phyloP scores from a whole-genome alignment of 2,329 filamentous ascomycete genomes.

The Neonectria faginata region DNA sequence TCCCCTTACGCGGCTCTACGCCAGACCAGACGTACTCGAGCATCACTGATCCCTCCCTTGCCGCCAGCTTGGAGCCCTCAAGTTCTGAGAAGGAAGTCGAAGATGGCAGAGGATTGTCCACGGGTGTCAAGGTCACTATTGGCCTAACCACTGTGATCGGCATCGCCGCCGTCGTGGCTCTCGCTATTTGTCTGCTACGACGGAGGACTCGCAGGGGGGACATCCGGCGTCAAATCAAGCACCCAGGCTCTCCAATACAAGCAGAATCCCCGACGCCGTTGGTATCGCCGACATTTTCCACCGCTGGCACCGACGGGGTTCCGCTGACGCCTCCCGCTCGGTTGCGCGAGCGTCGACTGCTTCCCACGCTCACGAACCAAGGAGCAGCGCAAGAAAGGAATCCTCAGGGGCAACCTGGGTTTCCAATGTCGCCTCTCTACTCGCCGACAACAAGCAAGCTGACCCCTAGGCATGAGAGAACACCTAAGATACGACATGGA shows the following conservation, averaged over 20 bases:
- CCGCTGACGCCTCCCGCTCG: constrained; percentile 60
- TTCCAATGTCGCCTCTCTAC: constrained; percentile 55
- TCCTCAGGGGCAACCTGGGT: constrained; percentile 38
- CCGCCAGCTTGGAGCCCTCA: constrained; percentile 29
- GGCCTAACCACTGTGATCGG: constrained; percentile 56
- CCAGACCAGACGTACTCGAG: constrained; percentile 31
- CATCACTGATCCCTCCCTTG: constrained; percentile 36
- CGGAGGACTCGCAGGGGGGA: constrained; percentile 35
- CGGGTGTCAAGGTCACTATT: constrained; percentile 59
- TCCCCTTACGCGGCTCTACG: constrained; percentile 24
- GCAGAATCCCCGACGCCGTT: constrained; percentile 57
- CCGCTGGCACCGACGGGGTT: constrained; percentile 33
- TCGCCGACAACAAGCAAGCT: constrained; percentile 52
- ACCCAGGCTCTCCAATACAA: constrained; percentile 40
- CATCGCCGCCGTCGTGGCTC: constrained; percentile 51
- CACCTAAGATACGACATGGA: constrained; percentile 28
- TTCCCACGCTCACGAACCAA: constrained; percentile 45
- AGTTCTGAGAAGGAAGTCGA: constrained; percentile 9
- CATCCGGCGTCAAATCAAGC: constrained; percentile 33
- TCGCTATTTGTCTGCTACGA: constrained; percentile 54
- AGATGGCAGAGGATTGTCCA: constrained; percentile 46
- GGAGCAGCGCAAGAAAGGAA: constrained; percentile 1
- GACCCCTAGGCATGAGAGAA: constrained; percentile 49
- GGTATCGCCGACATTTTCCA: constrained; percentile 53
- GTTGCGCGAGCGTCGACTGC: constrained; percentile 59